Evolutionary conservation across 1,284 basidiomycete genomes (phyloP).

Genomic region (Exsudoporus floridanus): DNA sequence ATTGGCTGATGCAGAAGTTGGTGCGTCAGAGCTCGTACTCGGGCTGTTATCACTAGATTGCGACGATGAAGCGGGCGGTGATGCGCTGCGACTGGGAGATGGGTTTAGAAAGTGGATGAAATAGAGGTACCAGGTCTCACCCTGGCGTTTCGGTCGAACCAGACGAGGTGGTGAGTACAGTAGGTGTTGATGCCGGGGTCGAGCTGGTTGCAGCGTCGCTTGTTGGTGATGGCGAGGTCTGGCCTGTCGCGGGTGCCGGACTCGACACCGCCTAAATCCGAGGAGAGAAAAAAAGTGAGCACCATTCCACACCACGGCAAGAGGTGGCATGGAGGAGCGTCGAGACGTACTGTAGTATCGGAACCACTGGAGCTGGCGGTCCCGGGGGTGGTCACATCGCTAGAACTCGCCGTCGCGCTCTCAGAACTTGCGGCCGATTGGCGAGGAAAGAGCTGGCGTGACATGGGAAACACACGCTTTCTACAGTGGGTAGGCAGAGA

Average conservation of each 20-base stretch:
- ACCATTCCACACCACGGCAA: no score
- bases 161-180: neutral
- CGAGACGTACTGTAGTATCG: neutral
- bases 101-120: neutral
- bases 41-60: neutral
- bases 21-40: neutral
- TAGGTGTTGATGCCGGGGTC: neutral
- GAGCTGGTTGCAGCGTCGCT: neutral
- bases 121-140: neutral
- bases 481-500: neutral
- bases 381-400: neutral
- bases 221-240: neutral
- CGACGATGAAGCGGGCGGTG: slow-evolving; percentile 3
- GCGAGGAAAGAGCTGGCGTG: neutral
- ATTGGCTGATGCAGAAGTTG: slow-evolving; percentile 1
- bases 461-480: neutral
- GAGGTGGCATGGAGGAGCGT: no score
- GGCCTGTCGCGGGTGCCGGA: neutral
- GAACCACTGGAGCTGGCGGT: neutral
- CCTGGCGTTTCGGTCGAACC: slow-evolving; percentile 15
- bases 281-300: neutral
- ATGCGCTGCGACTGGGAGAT: neutral
- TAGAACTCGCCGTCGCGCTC: neutral
- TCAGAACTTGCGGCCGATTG: neutral
- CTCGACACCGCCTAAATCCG: slow-evolving; percentile 2